Conservation (phyloP, 441 rosid genomes). For the Rhodomyrtus psidioides region DNA sequence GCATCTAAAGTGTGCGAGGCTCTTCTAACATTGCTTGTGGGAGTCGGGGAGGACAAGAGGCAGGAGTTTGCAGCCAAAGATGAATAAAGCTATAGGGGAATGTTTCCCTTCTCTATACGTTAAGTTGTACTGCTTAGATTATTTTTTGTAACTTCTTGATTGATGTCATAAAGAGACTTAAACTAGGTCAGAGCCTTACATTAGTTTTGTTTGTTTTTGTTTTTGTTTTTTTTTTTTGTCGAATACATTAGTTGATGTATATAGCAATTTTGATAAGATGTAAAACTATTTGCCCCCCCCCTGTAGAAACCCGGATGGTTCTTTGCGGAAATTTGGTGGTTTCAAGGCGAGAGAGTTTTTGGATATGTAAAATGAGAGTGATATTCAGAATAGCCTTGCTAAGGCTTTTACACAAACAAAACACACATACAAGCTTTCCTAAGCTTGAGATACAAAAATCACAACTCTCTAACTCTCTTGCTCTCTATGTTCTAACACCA, state of each 20-base stretch:
- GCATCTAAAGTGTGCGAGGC: conserved; percentile 95
- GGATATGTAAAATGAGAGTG: too few relatives aligned
- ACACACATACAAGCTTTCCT: too few relatives aligned
- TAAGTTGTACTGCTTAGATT: background rate
- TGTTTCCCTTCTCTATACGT: background rate
- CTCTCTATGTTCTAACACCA: too few relatives aligned
- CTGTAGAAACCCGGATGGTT: too few relatives aligned
- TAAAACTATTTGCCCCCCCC: background rate
- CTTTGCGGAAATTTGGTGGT: too few relatives aligned
- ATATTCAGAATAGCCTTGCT: too few relatives aligned
- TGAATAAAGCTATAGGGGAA: conserved; percentile 19
- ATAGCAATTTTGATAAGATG: background rate
- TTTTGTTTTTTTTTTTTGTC: too few relatives aligned
- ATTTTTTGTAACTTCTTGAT: background rate
- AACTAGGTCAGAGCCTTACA: background rate
- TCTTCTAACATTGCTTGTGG: conserved; percentile 69
- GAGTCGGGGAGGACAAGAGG: conserved; percentile 52
- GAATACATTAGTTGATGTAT: background rate
- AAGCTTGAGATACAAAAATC: too few relatives aligned
- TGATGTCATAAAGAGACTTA: background rate
- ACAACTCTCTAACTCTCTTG: too few relatives aligned
- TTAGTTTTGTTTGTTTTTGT: background rate
- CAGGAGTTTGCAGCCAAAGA: conserved; percentile 39
- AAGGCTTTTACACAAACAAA: too few relatives aligned
- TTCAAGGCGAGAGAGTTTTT: too few relatives aligned